A percentile compares a stretch with the other conserved stretches of the same genome.
These are phyloP conservation scores for Venturia asperata DNA, from an alignment of 2,329 filamentous ascomycete genomes.

Conservation along the genomic window DNA sequence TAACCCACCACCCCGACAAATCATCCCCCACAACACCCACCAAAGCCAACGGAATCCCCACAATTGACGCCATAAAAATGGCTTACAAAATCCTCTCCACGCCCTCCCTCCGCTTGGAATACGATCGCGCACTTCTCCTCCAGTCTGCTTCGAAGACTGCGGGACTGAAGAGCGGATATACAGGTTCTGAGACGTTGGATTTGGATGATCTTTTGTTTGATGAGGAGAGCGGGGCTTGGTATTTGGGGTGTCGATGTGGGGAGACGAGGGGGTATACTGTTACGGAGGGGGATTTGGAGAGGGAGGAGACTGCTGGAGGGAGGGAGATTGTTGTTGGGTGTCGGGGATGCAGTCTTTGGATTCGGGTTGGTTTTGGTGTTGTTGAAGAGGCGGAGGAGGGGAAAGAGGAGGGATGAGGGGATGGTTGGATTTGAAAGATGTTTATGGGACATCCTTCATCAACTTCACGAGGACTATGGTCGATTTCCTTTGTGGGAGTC, in stretches of 20 bases:
- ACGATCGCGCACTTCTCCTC: constrained; percentile 38
- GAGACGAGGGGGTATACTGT: constrained; percentile 49
- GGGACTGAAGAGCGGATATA: constrained; percentile 23
- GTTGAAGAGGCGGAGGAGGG: constrained; percentile 28
- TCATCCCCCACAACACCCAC: neutral
- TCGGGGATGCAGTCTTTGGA: constrained; percentile 56
- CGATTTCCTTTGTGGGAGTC: neutral
- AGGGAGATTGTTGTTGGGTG: constrained; percentile 55
- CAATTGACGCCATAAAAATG: constrained; percentile 52
- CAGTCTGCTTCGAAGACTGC: neutral
- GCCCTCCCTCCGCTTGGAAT: constrained; percentile 38
- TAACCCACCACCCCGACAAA: constrained; percentile 55
- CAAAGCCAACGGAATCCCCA: constrained; percentile 24
- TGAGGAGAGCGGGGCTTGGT: constrained; percentile 37
- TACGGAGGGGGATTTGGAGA: constrained; percentile 47
- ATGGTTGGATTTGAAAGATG: neutral
- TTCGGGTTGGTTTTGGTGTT: constrained; percentile 53
- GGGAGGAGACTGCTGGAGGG: constrained; percentile 45
- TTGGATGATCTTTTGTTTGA: constrained; percentile 46
- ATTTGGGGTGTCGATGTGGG: constrained; percentile 51
- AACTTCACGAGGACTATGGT: neutral
- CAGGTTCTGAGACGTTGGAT: constrained; percentile 51
- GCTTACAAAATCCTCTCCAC: constrained; percentile 50
- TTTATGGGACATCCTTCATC: neutral
- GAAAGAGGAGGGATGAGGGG: neutral